Base-by-base conservation (phyloP, 345 rosid species). In the Psidium friedrichsthalianum region DNA sequence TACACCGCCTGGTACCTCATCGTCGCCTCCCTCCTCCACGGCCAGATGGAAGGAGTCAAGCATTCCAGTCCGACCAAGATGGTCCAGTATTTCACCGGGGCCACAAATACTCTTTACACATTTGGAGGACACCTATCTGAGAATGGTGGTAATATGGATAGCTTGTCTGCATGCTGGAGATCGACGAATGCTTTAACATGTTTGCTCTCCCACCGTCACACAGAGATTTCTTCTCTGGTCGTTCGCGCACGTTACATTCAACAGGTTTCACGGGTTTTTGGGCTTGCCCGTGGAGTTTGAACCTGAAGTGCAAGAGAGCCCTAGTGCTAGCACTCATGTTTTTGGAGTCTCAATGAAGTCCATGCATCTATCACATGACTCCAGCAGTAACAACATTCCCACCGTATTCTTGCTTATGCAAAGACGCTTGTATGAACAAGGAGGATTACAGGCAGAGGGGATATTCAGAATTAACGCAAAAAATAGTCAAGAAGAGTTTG, bases 101-200 rank as follows among this genome's bases (percentile, higher is more conserved):
- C 99, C 92, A 97, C 99, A 87, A 97, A 97, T 96, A 97, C 95
- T 95, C 99, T 97, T 88, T 97, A 97, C 88, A 97, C 99, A 82
- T 97, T 97, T 87, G 98, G 99, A 74, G 99, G 99, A 87, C 99
- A 97, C 89, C n/a, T n/a, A n/a, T n/a, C n/a, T n/a, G n/a, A n/a
- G n/a, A n/a, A n/a, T n/a, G n/a, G n/a, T n/a, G n/a, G n/a, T n/a
- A n/a, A n/a, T n/a, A n/a, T n/a, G n/a, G n/a, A n/a, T n/a, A n/a
- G n/a, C n/a, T n/a, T n/a, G n/a, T n/a, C n/a, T n/a, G n/a, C n/a
- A n/a, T n/a, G n/a, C n/a, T n/a, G n/a, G n/a, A n/a, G n/a, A n/a
- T n/a, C n/a, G n/a, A n/a, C n/a, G n/a, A n/a, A n/a, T n/a, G n/a
- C n/a, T n/a, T n/a, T n/a, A n/a, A n/a, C n/a, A n/a, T n/a, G n/a